Evolutionary conservation across 805 yeast genomes (phyloP).

Genomic region (Maudiozyma bulderi): DNA sequence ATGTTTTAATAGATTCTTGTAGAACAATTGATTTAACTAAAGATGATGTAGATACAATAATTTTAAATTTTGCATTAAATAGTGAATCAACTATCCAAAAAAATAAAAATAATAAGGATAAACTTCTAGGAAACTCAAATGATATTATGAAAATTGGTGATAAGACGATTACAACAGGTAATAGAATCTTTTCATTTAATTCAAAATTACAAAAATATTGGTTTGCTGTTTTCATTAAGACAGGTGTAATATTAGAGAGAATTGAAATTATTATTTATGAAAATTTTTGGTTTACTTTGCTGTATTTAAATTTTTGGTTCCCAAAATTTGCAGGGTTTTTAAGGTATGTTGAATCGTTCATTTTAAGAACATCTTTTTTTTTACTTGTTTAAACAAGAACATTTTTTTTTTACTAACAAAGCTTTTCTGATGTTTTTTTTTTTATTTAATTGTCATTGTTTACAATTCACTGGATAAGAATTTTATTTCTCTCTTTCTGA

Average conservation of each 20-base stretch:
- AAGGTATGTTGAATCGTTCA: slow-evolving; percentile 15
- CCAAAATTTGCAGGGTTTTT: slow-evolving; percentile 12
- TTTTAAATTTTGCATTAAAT: slow-evolving; percentile 5
- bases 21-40: slow-evolving; percentile 7
- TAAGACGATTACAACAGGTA: not conserved
- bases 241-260: slow-evolving; percentile 8
- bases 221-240: slow-evolving; percentile 5
- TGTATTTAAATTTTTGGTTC: slow-evolving; percentile 17
- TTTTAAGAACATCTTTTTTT: not conserved
- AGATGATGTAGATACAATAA: slow-evolving; percentile 10
- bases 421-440: too few species aligned
- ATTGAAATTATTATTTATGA: slow-evolving; percentile 15
- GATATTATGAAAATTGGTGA: not conserved
- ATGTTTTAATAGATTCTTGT: slow-evolving; percentile 2
- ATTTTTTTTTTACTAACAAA: not conserved
- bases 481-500: too few species aligned
- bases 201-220: slow-evolving; percentile 5
- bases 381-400: not conserved
- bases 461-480: too few species aligned
- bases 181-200: slow-evolving; percentile 1
- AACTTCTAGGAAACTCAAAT: not conserved
- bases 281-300: slow-evolving; percentile 15
- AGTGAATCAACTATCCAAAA: not conserved
- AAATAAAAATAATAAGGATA: not conserved
- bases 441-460: too few species aligned